Evolutionary conservation across 306 rosid species (phyloP).

Genomic region (Prunus persica): Prunus_persica_NCBIv2 NC_034009.1:24755501-24756000

Average conservation of each 20-base stretch:
- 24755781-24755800: conserved; percentile 27
- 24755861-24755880: conserved; percentile 94
- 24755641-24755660: conserved; percentile 49
- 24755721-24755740: conserved; percentile 53
- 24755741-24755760: conserved; percentile 16
- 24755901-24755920: conserved; percentile 75
- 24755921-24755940: conserved; percentile 90
- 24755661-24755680: conserved; percentile 39
- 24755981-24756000: conserved; percentile 51
- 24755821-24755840: conserved; percentile 72
- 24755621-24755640: conserved; percentile 97
- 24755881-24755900: conserved; percentile 66
- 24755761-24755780: conserved; percentile 15
- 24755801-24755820: conserved; percentile 40
- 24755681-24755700: conserved; percentile 64
- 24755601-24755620: conserved; percentile 98
- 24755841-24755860: conserved; percentile 88
- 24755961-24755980: conserved; percentile 88
- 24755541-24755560: conserved; percentile 75
- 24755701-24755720: conserved; percentile 72
- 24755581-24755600: conserved; percentile 90
- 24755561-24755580: conserved; percentile 82
- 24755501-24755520: conserved; percentile 53
- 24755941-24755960: conserved; percentile 98
- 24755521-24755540: conserved; percentile 65